Evolutionary conservation across 2,329 filamentous ascomycete species (phyloP).

Genomic region (Xylaria sp.): DNA sequence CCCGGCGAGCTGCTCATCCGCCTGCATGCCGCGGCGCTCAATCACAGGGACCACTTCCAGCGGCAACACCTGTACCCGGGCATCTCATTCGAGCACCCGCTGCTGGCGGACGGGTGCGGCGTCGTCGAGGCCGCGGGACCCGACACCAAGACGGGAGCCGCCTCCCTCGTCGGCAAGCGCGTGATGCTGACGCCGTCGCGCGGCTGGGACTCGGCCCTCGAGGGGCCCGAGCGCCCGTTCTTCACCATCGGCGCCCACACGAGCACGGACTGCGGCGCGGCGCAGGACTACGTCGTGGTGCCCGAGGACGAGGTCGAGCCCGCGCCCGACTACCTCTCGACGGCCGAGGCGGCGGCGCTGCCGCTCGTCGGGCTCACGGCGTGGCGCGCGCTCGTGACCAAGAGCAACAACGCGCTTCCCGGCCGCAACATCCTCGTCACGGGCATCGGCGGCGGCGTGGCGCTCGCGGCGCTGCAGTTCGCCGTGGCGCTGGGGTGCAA

Average conservation of each 20-base stretch:
- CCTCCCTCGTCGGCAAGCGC: slow-evolving; percentile 62
- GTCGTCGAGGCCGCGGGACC: slow-evolving; percentile 73
- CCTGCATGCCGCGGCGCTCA: slow-evolving; percentile 83
- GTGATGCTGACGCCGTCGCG: slow-evolving; percentile 82
- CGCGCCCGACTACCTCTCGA: slow-evolving; percentile 76
- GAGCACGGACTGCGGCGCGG: slow-evolving; percentile 70
- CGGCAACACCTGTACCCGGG: slow-evolving; percentile 91
- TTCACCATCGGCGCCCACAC: slow-evolving; percentile 76
- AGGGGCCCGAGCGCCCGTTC: slow-evolving; percentile 78
- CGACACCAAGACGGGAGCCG: slow-evolving; percentile 45
- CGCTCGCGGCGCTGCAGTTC: slow-evolving; percentile 83
- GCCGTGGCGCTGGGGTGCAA: slow-evolving; percentile 77
- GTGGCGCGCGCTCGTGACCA: slow-evolving; percentile 86
- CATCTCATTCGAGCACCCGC: slow-evolving; percentile 79
- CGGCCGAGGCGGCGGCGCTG: slow-evolving; percentile 82
- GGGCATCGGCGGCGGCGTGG: slow-evolving; percentile 92
- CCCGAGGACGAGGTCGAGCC: slow-evolving; percentile 78
- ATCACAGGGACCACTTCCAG: slow-evolving; percentile 95
- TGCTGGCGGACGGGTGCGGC: slow-evolving; percentile 86
- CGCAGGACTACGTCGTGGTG: slow-evolving; percentile 77
- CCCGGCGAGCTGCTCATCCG: slow-evolving; percentile 77
- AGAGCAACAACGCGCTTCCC: slow-evolving; percentile 69
- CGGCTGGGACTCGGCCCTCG: slow-evolving; percentile 77
- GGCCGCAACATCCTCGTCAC: slow-evolving; percentile 86
- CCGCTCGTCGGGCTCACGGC: slow-evolving; percentile 87